Conservation (phyloP, 768 basidiomycete genomes). For the Pleurotus djamor region DNA sequence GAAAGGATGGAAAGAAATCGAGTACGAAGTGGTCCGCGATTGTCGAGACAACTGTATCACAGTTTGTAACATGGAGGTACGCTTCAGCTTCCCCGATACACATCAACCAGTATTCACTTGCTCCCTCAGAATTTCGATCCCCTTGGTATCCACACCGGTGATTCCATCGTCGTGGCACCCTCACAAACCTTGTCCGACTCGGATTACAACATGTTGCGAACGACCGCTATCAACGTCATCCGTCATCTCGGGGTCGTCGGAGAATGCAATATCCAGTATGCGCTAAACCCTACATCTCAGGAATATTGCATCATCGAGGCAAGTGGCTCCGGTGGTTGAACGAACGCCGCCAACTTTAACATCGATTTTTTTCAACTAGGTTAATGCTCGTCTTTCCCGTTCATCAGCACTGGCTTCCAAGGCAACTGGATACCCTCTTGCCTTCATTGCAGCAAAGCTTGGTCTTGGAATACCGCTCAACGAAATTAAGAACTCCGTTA, state of each 20-base stretch:
- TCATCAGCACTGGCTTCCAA: slow-evolving; percentile 98
- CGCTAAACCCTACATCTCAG: slow-evolving; percentile 90
- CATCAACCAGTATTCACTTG: background rate
- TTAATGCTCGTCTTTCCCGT: slow-evolving; percentile 97
- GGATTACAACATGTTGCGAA: slow-evolving; percentile 99
- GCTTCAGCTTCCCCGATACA: background rate
- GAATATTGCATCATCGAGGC: slow-evolving; percentile 99
- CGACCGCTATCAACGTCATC: slow-evolving; percentile 97
- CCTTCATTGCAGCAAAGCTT: slow-evolving; percentile 97
- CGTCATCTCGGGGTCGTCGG: slow-evolving; percentile 98
- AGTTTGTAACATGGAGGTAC: slow-evolving; percentile 99
- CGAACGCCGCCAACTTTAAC: slow-evolving; percentile 1
- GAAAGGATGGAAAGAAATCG: slow-evolving; percentile 99
- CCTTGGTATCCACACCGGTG: slow-evolving; percentile 96
- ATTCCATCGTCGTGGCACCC: slow-evolving; percentile 97
- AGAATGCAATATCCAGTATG: slow-evolving; percentile 99
- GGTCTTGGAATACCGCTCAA: slow-evolving; percentile 97
- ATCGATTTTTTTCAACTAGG: slow-evolving; percentile 28
- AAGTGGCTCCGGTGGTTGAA: background rate
- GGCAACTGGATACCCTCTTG: slow-evolving; percentile 96
- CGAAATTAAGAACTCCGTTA: slow-evolving; percentile 97
- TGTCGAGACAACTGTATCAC: slow-evolving; percentile 99
- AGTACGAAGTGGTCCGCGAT: slow-evolving; percentile 98
- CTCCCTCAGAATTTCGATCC: slow-evolving; percentile 93
- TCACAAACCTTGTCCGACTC: slow-evolving; percentile 98